These are phyloP conservation scores for Beauveria bassiana DNA, from an alignment of 2,329 filamentous ascomycete species.

Conservation along the genomic window DNA sequence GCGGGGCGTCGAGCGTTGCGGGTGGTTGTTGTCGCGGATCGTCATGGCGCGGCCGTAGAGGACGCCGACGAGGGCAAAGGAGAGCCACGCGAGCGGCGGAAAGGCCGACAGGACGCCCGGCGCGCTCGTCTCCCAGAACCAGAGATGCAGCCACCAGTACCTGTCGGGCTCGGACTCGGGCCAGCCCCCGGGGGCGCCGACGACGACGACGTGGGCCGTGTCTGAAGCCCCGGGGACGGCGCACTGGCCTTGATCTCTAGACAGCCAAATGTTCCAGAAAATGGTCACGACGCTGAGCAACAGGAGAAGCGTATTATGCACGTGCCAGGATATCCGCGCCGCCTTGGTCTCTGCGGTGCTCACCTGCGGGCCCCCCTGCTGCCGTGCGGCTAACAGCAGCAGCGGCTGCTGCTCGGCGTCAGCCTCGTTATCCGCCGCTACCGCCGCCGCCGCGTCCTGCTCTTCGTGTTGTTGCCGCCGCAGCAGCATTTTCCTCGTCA, in stretches of 20 bases:
- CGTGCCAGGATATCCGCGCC: conserved; percentile 29
- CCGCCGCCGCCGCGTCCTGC: not conserved
- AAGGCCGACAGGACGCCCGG: conserved; percentile 30
- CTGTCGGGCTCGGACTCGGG: not conserved
- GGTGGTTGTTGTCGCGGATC: conserved; percentile 3
- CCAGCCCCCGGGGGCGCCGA: not conserved
- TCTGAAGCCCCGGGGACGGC: not conserved
- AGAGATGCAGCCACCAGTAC: conserved; percentile 25
- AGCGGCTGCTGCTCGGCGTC: conserved; percentile 27
- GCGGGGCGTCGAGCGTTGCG: conserved; percentile 19
- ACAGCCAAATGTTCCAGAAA: conserved; percentile 40
- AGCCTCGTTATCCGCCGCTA: conserved; percentile 6
- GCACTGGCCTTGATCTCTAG: conserved; percentile 32
- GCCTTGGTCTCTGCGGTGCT: not conserved
- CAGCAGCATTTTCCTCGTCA: conserved; percentile 16
- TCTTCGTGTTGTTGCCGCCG: too few relatives aligned
- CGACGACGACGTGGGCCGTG: not conserved
- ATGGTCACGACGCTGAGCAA: conserved; percentile 29
- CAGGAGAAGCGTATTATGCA: conserved; percentile 31
- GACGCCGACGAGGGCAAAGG: conserved; percentile 36
- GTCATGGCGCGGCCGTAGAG: conserved; percentile 29
- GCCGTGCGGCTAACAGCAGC: not conserved
- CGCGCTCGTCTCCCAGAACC: conserved; percentile 30
- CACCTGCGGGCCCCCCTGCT: not conserved
- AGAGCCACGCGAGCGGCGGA: conserved; percentile 39